phyloP scores from a whole-genome alignment of 805 yeast genomes.

The Metschnikowia similis region DNA sequence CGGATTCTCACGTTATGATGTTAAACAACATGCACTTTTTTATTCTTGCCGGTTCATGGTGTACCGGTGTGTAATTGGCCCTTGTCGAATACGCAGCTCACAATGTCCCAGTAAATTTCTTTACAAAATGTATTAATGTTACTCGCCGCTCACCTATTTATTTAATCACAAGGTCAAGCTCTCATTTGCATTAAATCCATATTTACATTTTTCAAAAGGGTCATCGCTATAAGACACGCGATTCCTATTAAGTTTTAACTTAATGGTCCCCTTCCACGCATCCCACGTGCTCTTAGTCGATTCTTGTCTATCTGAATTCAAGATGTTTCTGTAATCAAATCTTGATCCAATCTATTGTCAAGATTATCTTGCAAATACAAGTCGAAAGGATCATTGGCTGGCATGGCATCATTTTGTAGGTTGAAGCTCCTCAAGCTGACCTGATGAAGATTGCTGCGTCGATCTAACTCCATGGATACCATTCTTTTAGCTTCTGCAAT shows the following conservation, averaged over 20 bases:
- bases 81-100: not conserved
- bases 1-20: not conserved
- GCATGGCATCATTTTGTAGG: constrained; percentile 19
- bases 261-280: constrained; percentile 20
- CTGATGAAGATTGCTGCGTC: constrained; percentile 17
- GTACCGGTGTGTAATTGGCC: constrained; percentile 1
- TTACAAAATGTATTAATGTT: too few relatives aligned
- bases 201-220: constrained; percentile 27
- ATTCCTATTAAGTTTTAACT: constrained; percentile 10
- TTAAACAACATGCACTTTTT: not conserved
- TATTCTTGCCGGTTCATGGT: not conserved
- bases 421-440: constrained; percentile 27
- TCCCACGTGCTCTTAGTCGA: constrained; percentile 22
- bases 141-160: too few relatives aligned
- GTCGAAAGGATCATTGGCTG: not conserved
- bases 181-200: constrained; percentile 35
- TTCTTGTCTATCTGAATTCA: not conserved
- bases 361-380: constrained; percentile 1
- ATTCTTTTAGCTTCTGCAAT: constrained; percentile 43
- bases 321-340: not conserved
- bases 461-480: constrained; percentile 30
- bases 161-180: constrained; percentile 24
- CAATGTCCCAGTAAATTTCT: not conserved
- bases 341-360: constrained; percentile 1
- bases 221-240: constrained; percentile 22